Evolutionary conservation across 2,329 filamentous ascomycete species (phyloP).

Genomic region (Cryphonectria parasitica): DNA sequence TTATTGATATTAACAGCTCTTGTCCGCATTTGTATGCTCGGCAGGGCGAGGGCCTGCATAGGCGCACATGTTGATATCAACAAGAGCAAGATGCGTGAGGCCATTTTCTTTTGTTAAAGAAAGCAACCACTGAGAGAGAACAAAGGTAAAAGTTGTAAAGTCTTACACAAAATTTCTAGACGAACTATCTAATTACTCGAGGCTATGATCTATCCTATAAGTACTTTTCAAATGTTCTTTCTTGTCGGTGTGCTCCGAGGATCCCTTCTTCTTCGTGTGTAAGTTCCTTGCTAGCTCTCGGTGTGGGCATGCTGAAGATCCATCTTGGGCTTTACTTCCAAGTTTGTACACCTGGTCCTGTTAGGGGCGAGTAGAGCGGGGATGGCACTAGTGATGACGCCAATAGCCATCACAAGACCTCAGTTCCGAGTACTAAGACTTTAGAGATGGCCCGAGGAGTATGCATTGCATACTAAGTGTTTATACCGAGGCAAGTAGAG

Average conservation of each 20-base stretch:
- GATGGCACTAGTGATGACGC: background rate
- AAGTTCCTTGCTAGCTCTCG: background rate
- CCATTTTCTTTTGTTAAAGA: background rate
- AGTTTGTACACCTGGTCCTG: background rate
- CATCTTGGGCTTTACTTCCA: background rate
- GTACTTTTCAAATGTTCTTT: background rate
- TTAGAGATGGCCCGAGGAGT: background rate
- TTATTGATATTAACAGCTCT: background rate
- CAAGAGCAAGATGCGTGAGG: slow-evolving; percentile 4
- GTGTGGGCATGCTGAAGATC: too few relatives aligned
- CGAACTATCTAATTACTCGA: too few relatives aligned
- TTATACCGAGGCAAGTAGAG: background rate
- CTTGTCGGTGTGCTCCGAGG: background rate
- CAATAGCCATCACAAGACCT: background rate
- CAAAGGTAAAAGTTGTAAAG: background rate
- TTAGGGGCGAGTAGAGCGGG: background rate
- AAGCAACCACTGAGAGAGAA: background rate
- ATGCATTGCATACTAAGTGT: background rate
- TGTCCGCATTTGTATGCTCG: background rate
- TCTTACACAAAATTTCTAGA: background rate
- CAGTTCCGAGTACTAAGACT: background rate
- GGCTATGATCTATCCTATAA: background rate
- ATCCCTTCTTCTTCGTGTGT: background rate
- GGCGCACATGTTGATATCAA: slow-evolving; percentile 13
- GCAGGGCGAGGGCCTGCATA: background rate